phyloP scores from a whole-genome alignment of 352 stramenopile genomes.

The Pythium coloratum region DNA sequence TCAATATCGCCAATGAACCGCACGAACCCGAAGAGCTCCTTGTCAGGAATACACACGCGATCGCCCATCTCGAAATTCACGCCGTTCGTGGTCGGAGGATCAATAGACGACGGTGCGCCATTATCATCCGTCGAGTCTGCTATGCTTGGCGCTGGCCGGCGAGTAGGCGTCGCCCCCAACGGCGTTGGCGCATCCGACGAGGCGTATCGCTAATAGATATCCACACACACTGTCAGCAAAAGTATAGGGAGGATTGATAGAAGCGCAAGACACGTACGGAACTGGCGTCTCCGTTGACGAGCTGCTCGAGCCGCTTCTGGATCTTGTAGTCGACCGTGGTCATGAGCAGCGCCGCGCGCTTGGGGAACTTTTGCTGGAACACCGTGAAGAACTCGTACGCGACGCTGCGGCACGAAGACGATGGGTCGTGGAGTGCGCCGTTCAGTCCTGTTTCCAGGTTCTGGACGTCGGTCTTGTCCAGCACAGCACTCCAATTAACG shows the following conservation, averaged over 20 bases:
- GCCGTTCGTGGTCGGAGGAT: conserved; percentile 9
- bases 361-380: conserved; percentile 81
- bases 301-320: conserved; percentile 70
- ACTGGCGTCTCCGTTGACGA: conserved; percentile 35
- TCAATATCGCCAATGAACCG: conserved; percentile 75
- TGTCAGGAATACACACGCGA: conserved; percentile 83
- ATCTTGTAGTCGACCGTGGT: conserved; percentile 80
- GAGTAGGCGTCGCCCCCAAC: conserved; percentile 1
- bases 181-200: conserved; percentile 1
- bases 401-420: conserved; percentile 64
- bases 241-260: not conserved
- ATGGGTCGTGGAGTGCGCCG: conserved; percentile 73
- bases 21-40: conserved; percentile 82
- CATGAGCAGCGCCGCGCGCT: conserved; percentile 64
- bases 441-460: conserved; percentile 78
- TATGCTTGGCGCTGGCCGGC: conserved; percentile 7
- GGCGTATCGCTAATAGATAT: not conserved
- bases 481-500: conserved; percentile 62
- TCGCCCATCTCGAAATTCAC: conserved; percentile 65
- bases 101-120: conserved; percentile 6
- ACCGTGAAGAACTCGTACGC: conserved; percentile 67
- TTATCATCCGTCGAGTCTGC: conserved; percentile 49
- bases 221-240: not conserved
- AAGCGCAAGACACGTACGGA: conserved; percentile 9
- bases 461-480: conserved; percentile 82